Conservation (phyloP, 768 basidiomycete genomes). For the Termitomyces sp. region DNA sequence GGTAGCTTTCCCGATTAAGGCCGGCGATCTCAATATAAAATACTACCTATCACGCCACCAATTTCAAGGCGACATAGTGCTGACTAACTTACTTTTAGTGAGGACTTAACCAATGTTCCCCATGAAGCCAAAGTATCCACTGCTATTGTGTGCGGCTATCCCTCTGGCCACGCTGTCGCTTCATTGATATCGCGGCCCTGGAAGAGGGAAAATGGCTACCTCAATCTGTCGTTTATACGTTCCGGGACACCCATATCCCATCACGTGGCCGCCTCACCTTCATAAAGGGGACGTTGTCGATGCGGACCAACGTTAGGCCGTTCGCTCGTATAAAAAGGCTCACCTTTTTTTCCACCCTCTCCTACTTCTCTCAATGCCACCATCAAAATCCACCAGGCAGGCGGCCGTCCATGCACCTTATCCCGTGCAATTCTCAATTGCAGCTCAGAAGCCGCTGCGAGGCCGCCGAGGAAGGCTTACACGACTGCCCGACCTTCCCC, state of each 20-base stretch:
- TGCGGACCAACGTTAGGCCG: constrained; percentile 4
- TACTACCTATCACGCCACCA: constrained; percentile 12
- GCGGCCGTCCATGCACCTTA: constrained; percentile 1
- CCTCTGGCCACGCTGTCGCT: constrained; percentile 7
- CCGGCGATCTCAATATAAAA: constrained; percentile 9
- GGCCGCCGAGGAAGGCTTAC: constrained; percentile 10
- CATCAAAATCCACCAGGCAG: neutral
- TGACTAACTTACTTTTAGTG: neutral
- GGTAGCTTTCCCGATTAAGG: constrained; percentile 9
- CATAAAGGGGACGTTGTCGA: constrained; percentile 9
- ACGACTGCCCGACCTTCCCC: constrained; percentile 11
- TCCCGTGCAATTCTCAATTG: neutral
- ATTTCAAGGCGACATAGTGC: neutral
- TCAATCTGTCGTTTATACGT: constrained; percentile 2
- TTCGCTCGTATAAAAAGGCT: neutral
- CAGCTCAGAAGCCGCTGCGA: neutral
- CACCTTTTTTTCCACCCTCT: neutral
- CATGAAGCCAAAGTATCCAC: neutral
- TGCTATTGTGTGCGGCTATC: constrained; percentile 5
- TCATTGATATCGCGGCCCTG: constrained; percentile 10
- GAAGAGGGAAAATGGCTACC: constrained; percentile 4
- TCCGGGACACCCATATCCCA: constrained; percentile 3
- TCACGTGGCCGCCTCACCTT: constrained; percentile 16
- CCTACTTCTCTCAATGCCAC: constrained; percentile 2
- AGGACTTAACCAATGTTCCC: neutral